phyloP scores from a whole-genome alignment of 2,329 filamentous ascomycete species.

The Colletotrichum echinochloae region DNA sequence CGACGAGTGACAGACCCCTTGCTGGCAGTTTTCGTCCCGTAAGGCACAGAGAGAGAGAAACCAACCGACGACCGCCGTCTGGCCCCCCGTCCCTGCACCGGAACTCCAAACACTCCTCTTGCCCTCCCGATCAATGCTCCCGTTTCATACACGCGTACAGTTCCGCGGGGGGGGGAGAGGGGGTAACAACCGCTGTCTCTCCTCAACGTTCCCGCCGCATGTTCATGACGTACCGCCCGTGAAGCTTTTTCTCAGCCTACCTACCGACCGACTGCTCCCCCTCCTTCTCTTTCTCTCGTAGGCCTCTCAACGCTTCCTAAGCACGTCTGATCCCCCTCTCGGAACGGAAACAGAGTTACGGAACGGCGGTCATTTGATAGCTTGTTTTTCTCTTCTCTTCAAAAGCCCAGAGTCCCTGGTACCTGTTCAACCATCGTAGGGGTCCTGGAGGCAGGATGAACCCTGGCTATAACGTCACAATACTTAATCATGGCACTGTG shows the following conservation, averaged over 20 bases:
- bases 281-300: not conserved
- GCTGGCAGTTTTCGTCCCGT: not conserved
- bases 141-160: conserved; percentile 31
- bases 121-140: conserved; percentile 37
- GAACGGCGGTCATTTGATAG: conserved; percentile 4
- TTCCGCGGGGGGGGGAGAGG: conserved; percentile 19
- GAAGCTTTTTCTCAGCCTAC: not conserved
- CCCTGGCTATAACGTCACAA: conserved; percentile 7
- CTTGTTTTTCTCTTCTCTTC: too few relatives aligned
- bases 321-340: not conserved
- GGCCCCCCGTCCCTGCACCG: conserved; percentile 22
- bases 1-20: not conserved
- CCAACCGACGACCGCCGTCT: conserved; percentile 8
- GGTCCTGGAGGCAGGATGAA: conserved; percentile 25
- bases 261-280: not conserved
- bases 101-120: conserved; percentile 38
- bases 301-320: not conserved
- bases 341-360: conserved; percentile 7
- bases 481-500: not conserved
- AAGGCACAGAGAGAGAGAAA: too few relatives aligned
- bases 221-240: conserved; percentile 21
- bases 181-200: conserved; percentile 10
- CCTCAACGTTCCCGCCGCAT: not conserved
- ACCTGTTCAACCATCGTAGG: conserved; percentile 17
- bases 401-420: too few relatives aligned